Percentiles rank a stretch among this genome's conserved stretches.
These are phyloP conservation scores for Sistotremastrum suecicum DNA, from an alignment of 768 basidiomycete species.

Conservation along the genomic window DNA sequence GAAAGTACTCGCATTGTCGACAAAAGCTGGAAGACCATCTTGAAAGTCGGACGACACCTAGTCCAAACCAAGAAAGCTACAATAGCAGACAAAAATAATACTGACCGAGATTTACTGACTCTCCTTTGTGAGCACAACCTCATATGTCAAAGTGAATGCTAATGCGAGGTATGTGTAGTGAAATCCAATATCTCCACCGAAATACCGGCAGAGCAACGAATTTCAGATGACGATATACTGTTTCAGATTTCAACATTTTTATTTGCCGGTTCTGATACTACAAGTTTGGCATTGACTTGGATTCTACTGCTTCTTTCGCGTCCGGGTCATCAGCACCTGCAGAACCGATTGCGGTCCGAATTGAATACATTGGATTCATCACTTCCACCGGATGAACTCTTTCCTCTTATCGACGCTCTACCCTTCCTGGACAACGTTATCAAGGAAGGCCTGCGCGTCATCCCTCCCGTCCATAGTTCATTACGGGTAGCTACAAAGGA, in stretches of 20 bases:
- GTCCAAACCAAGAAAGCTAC: conserved; percentile 70
- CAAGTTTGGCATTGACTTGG: conserved; percentile 76
- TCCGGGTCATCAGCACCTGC: conserved; percentile 36
- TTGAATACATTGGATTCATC: conserved; percentile 32
- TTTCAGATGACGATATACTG: conserved; percentile 80
- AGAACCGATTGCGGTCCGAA: conserved; percentile 60
- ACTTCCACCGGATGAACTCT: conserved; percentile 24
- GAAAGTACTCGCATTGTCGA: conserved; percentile 31
- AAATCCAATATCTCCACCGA: conserved; percentile 71
- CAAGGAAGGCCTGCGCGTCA: conserved; percentile 61
- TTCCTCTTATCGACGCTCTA: conserved; percentile 39
- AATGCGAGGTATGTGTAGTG: conserved; percentile 29
- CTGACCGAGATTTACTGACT: conserved; percentile 57
- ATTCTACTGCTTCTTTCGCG: conserved; percentile 60
- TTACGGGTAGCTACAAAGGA: conserved; percentile 65
- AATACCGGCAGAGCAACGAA: conserved; percentile 49
- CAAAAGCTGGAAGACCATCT: conserved; percentile 47
- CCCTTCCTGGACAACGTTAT: conserved; percentile 66
- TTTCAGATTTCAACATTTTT: conserved; percentile 81
- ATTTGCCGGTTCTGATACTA: conserved; percentile 84
- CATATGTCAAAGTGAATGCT: neutral
- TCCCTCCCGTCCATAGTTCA: conserved; percentile 72
- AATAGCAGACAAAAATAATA: conserved; percentile 44
- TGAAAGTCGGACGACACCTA: conserved; percentile 56
- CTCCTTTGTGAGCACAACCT: conserved; percentile 45